These are phyloP conservation scores for Cercospora sp. DNA, from an alignment of 2,329 filamentous ascomycete species.

Conservation along the genomic window DNA sequence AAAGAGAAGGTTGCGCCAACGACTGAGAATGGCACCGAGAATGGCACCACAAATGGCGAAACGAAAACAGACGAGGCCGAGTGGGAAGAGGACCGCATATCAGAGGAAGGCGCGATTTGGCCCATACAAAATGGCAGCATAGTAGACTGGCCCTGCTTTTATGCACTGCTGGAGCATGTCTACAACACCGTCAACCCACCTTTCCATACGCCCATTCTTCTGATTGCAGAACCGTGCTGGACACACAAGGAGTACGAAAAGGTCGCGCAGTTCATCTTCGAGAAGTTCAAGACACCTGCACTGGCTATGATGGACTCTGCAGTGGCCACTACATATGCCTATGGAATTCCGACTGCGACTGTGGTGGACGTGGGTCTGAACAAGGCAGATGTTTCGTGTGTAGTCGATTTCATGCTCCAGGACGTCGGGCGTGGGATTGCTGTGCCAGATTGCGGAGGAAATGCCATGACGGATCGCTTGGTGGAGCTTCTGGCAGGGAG, in stretches of 20 bases:
- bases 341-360: constrained; percentile 77
- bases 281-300: constrained; percentile 92
- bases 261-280: constrained; percentile 92
- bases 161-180: constrained; percentile 88
- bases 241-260: constrained; percentile 81
- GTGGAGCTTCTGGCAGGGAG: constrained; percentile 60
- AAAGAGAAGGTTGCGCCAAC: constrained; percentile 37
- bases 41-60: constrained; percentile 32
- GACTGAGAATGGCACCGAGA: constrained; percentile 12
- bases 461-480: constrained; percentile 78
- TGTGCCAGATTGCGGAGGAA: constrained; percentile 72
- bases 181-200: constrained; percentile 85
- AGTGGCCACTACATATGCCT: constrained; percentile 76
- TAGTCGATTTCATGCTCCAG: constrained; percentile 78
- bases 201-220: constrained; percentile 89
- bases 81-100: constrained; percentile 85
- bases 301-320: constrained; percentile 89
- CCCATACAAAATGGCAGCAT: constrained; percentile 81
- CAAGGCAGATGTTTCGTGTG: constrained; percentile 89
- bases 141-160: constrained; percentile 87
- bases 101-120: constrained; percentile 85
- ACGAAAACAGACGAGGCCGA: constrained; percentile 61
- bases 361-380: constrained; percentile 88
- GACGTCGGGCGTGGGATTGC: constrained; percentile 64
- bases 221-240: constrained; percentile 89